Percentiles rank a stretch among this genome's conserved stretches.
These are phyloP conservation scores for Claviceps citrina DNA, from an alignment of 2,329 filamentous ascomycete genomes.

Conservation along the genomic window DNA sequence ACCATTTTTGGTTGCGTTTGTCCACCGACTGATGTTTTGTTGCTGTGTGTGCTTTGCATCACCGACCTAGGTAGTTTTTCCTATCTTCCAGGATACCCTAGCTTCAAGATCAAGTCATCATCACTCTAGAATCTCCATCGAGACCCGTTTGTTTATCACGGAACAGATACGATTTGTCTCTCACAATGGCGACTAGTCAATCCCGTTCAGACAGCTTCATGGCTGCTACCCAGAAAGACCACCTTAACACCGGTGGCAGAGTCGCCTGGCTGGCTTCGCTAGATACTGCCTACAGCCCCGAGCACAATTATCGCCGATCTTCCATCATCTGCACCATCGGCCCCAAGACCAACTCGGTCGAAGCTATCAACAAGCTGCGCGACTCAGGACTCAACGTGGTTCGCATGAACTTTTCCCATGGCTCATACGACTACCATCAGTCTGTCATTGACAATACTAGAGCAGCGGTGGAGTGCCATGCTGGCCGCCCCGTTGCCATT, in stretches of 20 bases:
- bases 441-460: constrained; percentile 94
- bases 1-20: background rate
- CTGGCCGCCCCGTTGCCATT: constrained; percentile 84
- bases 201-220: constrained; percentile 28
- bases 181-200: constrained; percentile 20
- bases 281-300: constrained; percentile 75
- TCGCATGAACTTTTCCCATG: constrained; percentile 95
- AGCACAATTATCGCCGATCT: constrained; percentile 84
- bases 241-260: constrained; percentile 62
- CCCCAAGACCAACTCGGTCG: constrained; percentile 95
- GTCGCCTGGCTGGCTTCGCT: constrained; percentile 54
- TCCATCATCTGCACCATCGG: constrained; percentile 99
- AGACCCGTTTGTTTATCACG: background rate
- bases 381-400: constrained; percentile 89
- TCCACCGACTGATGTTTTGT: background rate
- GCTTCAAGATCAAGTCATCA: background rate
- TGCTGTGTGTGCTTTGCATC: background rate
- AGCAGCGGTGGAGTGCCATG: constrained; percentile 61
- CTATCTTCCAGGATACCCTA: background rate
- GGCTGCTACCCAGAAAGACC: constrained; percentile 61
- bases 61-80: too few species aligned
- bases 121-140: background rate
- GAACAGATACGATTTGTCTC: constrained; percentile 2
- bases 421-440: constrained; percentile 83
- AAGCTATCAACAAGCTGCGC: constrained; percentile 92